Percentiles rank a stretch among this genome's conserved stretches.
phyloP scores from a whole-genome alignment of 768 basidiomycete genomes.

The Udeniomyces megalosporus region DNA sequence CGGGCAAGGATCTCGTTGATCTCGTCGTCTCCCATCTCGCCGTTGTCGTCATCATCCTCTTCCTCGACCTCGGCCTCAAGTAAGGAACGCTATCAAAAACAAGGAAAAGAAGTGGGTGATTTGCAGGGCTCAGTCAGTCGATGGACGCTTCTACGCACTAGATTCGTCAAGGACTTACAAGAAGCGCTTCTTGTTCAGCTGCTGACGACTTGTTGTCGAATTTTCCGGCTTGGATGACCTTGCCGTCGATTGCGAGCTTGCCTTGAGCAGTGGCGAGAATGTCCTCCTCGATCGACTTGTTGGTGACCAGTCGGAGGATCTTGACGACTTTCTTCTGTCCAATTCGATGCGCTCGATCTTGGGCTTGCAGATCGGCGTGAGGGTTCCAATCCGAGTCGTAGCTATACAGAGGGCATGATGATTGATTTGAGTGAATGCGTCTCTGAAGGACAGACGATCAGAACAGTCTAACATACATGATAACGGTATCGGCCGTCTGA shows the following conservation, averaged over 20 bases:
- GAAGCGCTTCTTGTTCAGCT: conserved; percentile 89
- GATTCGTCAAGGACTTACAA: conserved; percentile 39
- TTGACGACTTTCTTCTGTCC: conserved; percentile 97
- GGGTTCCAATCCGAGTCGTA: conserved; percentile 60
- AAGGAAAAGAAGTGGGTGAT: no score
- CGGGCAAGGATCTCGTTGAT: conserved; percentile 84
- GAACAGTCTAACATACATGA: conserved; percentile 65
- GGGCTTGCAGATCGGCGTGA: conserved; percentile 95
- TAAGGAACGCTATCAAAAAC: conserved; percentile 54
- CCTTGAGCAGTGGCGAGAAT: conserved; percentile 83
- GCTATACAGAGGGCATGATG: conserved; percentile 18
- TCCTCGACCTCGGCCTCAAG: conserved; percentile 30
- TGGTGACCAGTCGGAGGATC: conserved; percentile 90
- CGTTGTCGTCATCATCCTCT: conserved; percentile 34
- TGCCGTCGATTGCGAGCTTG: conserved; percentile 97
- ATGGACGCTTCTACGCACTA: conserved; percentile 10
- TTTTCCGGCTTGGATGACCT: conserved; percentile 96
- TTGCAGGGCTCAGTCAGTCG: no score
- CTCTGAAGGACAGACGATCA: neutral
- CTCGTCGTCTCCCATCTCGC: conserved; percentile 87
- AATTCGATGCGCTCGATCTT: conserved; percentile 97
- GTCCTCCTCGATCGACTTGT: conserved; percentile 95
- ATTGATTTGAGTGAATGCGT: neutral
- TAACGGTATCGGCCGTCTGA: conserved; percentile 90
- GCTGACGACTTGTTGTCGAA: conserved; percentile 98